phyloP scores from a whole-genome alignment of 164 flowering plant genomes.

The Berberis vulgaris region DNA sequence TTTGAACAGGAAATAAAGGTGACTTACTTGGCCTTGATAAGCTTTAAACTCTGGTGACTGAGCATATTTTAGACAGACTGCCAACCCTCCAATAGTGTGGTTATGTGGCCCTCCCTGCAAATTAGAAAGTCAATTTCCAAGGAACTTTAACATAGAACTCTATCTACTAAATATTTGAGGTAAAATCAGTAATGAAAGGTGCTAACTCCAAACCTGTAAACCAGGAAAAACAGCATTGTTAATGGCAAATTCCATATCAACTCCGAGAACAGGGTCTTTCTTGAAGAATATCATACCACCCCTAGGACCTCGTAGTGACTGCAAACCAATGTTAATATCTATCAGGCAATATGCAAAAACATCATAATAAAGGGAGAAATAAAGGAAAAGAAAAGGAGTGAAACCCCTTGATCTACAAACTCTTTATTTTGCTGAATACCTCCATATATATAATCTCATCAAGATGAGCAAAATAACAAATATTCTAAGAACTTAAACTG shows the following conservation, averaged over 20 bases:
- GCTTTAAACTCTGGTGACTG: conserved; percentile 60
- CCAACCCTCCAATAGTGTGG: conserved; percentile 85
- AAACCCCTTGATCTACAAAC: too few relatives aligned
- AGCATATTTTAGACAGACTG: conserved; percentile 66
- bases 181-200: not conserved
- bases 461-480: too few relatives aligned
- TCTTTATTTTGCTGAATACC: too few relatives aligned
- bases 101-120: conserved; percentile 97
- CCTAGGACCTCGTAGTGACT: conserved; percentile 16
- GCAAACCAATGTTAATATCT: conserved; percentile 1
- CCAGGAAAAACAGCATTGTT: conserved; percentile 95
- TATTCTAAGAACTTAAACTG: too few relatives aligned
- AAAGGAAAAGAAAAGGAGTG: not conserved
- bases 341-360: not conserved
- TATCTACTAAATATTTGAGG: not conserved
- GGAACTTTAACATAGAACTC: not conserved
- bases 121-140: not conserved
- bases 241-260: conserved; percentile 76
- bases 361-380: not conserved
- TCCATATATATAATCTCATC: too few relatives aligned
- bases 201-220: conserved; percentile 47
- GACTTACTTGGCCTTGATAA: conserved; percentile 59
- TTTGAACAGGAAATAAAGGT: not conserved
- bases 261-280: conserved; percentile 77
- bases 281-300: conserved; percentile 41